Conservation (phyloP, 495 filamentous ascomycete species). For the Margaritispora aquatica region DNA sequence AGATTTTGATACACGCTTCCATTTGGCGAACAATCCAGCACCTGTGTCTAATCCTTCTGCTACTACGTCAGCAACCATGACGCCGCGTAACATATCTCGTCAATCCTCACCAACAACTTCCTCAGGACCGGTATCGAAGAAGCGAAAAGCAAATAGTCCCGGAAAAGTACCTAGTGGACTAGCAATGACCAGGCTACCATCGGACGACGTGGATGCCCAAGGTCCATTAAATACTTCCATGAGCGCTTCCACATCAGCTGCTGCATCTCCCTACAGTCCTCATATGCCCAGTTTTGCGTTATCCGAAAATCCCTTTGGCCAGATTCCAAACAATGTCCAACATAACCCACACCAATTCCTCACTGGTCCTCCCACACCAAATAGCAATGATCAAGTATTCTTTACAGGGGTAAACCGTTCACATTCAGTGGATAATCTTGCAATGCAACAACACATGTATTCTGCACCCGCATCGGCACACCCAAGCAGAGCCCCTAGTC, state of each 20-base stretch:
- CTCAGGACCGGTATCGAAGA: conserved; percentile 56
- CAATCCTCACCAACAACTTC: conserved; percentile 62
- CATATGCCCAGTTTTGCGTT: conserved; percentile 31
- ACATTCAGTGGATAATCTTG: conserved; percentile 50
- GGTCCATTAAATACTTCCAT: conserved; percentile 22
- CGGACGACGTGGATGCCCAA: conserved; percentile 24
- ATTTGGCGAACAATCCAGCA: conserved; percentile 31
- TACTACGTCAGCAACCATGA: conserved; percentile 40
- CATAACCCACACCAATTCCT: conserved; percentile 39
- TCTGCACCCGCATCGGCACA: conserved; percentile 63
- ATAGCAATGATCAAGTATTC: conserved; percentile 42
- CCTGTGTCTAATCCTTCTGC: conserved; percentile 24
- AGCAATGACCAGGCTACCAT: conserved; percentile 74
- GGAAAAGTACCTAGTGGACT: conserved; percentile 62
- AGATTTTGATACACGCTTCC: conserved; percentile 33
- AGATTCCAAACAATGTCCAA: conserved; percentile 3
- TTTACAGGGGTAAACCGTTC: conserved; percentile 43
- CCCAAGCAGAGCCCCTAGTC: conserved; percentile 45
- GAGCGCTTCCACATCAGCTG: conserved; percentile 34
- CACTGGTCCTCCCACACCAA: conserved; percentile 59
- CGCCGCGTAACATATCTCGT: conserved; percentile 61
- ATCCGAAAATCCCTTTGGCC: conserved; percentile 19
- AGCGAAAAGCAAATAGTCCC: conserved; percentile 65
- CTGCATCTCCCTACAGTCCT: conserved; percentile 36
- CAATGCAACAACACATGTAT: conserved; percentile 49